phyloP scores from a whole-genome alignment of 352 stramenopile species.

The Phytophthora capsici region DNA sequence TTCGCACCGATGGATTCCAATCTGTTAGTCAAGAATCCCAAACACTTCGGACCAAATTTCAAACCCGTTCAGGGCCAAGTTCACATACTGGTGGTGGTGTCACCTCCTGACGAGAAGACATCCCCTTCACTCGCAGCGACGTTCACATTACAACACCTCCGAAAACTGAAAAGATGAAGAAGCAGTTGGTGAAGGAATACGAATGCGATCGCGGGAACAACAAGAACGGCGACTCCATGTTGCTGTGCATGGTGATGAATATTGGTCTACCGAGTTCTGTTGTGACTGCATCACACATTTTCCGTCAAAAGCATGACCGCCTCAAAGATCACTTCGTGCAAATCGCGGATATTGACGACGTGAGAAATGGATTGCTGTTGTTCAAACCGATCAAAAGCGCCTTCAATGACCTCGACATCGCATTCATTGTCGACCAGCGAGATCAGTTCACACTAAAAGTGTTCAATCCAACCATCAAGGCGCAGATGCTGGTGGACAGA shows the following conservation, averaged over 20 bases:
- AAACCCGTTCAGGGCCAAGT: background rate
- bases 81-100: slow-evolving; percentile 1
- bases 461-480: slow-evolving; percentile 18
- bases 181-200: slow-evolving; percentile 15
- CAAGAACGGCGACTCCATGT: slow-evolving; percentile 10
- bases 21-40: too few species aligned
- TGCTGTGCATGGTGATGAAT: slow-evolving; percentile 24
- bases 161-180: too few species aligned
- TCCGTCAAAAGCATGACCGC: slow-evolving; percentile 17
- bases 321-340: slow-evolving; percentile 15
- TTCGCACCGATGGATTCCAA: too few species aligned
- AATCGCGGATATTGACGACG: slow-evolving; percentile 22
- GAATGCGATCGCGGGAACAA: slow-evolving; percentile 7
- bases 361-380: slow-evolving; percentile 23
- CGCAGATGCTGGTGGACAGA: background rate
- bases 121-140: slow-evolving; percentile 5
- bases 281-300: slow-evolving; percentile 25
- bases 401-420: slow-evolving; percentile 14
- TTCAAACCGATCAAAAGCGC: slow-evolving; percentile 26
- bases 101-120: too few species aligned
- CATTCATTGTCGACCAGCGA: slow-evolving; percentile 19
- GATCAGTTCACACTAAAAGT: slow-evolving; percentile 21
- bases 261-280: slow-evolving; percentile 14
- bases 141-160: too few species aligned
- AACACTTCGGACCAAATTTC: too few species aligned